Percentiles rank a stretch among this genome's conserved stretches.
phyloP scores from a whole-genome alignment of 306 rosid genomes.

The Urtica urens region DNA sequence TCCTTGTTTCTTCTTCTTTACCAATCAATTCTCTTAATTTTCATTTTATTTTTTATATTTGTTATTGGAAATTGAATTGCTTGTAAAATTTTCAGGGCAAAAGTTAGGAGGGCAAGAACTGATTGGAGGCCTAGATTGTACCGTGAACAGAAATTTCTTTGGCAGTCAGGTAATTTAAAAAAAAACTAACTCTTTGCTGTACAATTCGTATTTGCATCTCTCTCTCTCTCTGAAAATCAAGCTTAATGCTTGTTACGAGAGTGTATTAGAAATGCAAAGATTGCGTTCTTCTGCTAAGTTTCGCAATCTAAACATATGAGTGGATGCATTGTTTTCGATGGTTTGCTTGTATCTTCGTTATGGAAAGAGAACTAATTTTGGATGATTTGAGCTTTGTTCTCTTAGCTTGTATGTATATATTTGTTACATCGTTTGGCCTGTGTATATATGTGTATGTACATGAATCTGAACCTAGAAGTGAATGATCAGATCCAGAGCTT shows the following conservation, averaged over 20 bases:
- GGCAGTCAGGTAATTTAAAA: slow-evolving; percentile 74
- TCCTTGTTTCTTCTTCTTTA: slow-evolving; percentile 4
- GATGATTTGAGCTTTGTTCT: background rate
- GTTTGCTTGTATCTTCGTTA: background rate
- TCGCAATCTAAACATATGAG: no score
- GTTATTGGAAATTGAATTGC: background rate
- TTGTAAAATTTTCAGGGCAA: slow-evolving; percentile 59
- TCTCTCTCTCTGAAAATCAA: no score
- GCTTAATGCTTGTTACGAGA: no score
- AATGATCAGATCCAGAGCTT: slow-evolving; percentile 67
- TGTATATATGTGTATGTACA: background rate
- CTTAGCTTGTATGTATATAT: no score
- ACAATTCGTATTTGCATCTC: background rate
- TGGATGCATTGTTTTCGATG: no score
- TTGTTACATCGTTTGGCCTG: background rate
- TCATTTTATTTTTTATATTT: background rate
- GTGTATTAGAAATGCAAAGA: no score
- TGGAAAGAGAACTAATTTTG: no score
- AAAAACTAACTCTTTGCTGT: slow-evolving; percentile 2
- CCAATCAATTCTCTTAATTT: background rate
- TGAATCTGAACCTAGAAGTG: background rate
- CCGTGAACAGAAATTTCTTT: slow-evolving; percentile 85
- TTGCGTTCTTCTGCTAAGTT: no score
- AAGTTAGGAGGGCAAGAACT: slow-evolving; percentile 80
- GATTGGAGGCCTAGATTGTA: slow-evolving; percentile 94